Percentiles rank a stretch among this genome's conserved stretches.
These are phyloP conservation scores for Colletotrichum truncatum DNA, from an alignment of 2,329 filamentous ascomycete species.

Conservation along the genomic window DNA sequence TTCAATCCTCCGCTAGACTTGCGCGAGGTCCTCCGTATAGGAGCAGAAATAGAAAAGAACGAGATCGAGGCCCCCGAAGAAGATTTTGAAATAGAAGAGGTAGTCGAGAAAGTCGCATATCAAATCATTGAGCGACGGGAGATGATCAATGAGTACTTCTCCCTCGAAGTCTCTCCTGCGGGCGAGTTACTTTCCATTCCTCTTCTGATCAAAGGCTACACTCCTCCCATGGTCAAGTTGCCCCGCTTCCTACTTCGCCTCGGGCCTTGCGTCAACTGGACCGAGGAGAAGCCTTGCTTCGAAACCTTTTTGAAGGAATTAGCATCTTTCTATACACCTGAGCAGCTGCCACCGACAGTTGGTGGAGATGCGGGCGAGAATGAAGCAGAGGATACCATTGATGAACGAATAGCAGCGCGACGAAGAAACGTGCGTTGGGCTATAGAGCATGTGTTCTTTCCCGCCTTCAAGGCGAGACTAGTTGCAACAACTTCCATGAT, in stretches of 20 bases:
- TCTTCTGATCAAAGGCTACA: slow-evolving; percentile 88
- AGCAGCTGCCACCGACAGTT: slow-evolving; percentile 72
- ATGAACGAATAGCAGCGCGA: slow-evolving; percentile 64
- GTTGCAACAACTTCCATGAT: slow-evolving; percentile 84
- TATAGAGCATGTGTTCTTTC: slow-evolving; percentile 89
- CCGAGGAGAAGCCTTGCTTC: slow-evolving; percentile 85
- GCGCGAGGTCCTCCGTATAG: slow-evolving; percentile 75
- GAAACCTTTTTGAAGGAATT: slow-evolving; percentile 85
- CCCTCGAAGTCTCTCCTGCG: slow-evolving; percentile 79
- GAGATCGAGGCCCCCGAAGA: slow-evolving; percentile 50
- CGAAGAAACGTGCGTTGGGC: slow-evolving; percentile 76
- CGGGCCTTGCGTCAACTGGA: slow-evolving; percentile 90
- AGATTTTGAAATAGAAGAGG: slow-evolving; percentile 72
- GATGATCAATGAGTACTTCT: slow-evolving; percentile 95
- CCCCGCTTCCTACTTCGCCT: slow-evolving; percentile 88
- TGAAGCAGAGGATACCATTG: slow-evolving; percentile 41
- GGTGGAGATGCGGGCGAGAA: slow-evolving; percentile 38
- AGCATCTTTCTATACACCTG: slow-evolving; percentile 90
- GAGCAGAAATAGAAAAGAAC: slow-evolving; percentile 74
- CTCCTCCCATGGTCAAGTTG: slow-evolving; percentile 84
- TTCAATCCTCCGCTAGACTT: slow-evolving; percentile 82
- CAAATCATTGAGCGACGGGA: slow-evolving; percentile 80
- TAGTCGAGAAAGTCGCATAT: slow-evolving; percentile 71
- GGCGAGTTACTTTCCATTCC: slow-evolving; percentile 84
- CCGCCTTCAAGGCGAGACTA: slow-evolving; percentile 83